Conservation (phyloP, 1,284 basidiomycete genomes). For the Ceratobasidium papillatum region DNA sequence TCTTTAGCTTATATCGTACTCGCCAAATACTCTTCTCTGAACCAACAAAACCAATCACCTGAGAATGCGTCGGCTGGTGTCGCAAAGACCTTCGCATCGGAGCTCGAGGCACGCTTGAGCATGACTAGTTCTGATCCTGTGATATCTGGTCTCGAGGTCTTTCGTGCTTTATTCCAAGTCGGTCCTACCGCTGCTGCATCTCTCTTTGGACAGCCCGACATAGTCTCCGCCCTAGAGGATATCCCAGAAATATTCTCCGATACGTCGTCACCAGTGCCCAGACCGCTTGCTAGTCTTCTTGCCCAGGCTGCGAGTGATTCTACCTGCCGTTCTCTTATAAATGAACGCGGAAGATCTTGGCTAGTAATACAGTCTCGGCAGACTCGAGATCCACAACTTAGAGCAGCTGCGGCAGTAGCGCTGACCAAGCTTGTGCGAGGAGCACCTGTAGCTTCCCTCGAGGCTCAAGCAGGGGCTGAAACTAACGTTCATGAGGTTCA, state of each 20-base stretch:
- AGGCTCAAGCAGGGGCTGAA: constrained; percentile 2
- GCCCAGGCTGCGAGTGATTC: constrained; percentile 78
- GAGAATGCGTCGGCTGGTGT: constrained; percentile 8
- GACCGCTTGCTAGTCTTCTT: constrained; percentile 72
- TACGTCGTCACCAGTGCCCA: constrained; percentile 54
- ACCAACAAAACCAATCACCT: background rate
- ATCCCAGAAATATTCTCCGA: constrained; percentile 66
- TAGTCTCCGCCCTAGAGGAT: constrained; percentile 69
- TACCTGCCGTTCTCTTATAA: constrained; percentile 67
- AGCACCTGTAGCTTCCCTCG: constrained; percentile 54
- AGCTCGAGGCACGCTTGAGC: constrained; percentile 25
- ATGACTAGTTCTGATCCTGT: constrained; percentile 24
- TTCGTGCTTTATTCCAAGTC: constrained; percentile 78
- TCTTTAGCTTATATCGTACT: constrained; percentile 26
- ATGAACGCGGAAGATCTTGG: constrained; percentile 67
- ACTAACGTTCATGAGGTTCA: constrained; percentile 49
- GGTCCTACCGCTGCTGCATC: constrained; percentile 69
- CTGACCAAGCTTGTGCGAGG: constrained; percentile 79
- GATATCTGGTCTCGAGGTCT: constrained; percentile 59
- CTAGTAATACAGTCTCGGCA: constrained; percentile 65
- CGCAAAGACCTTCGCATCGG: background rate
- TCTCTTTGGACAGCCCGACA: constrained; percentile 68
- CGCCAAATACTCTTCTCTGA: constrained; percentile 13
- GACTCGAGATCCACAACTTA: constrained; percentile 58
- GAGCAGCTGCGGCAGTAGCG: constrained; percentile 73